A percentile compares a stretch with the other conserved stretches of the same genome.
Evolutionary conservation across 2,329 filamentous ascomycete genomes (phyloP).

Genomic region (Tolypocladium guangdongense): DNA sequence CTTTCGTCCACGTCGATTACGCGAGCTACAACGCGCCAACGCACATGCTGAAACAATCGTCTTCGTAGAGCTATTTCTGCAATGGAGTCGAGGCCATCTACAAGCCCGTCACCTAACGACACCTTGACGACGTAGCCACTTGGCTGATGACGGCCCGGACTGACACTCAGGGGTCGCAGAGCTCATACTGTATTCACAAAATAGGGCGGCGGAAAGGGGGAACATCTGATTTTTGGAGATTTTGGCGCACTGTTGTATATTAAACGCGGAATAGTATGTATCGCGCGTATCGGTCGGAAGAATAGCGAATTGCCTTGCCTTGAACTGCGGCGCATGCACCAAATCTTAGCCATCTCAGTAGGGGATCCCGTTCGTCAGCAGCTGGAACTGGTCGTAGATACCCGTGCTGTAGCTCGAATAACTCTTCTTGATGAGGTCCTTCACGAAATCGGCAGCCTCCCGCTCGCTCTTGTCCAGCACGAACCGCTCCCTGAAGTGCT

Average conservation of each 20-base stretch:
- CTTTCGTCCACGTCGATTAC: constrained; percentile 59
- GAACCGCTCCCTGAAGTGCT: constrained; percentile 86
- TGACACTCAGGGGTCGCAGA: no score
- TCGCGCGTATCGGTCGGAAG: neutral
- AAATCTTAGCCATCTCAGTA: constrained; percentile 43
- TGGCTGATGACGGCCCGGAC: neutral
- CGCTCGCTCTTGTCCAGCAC: constrained; percentile 84
- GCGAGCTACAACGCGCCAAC: constrained; percentile 51
- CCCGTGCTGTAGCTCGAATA: constrained; percentile 85
- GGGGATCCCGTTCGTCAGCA: constrained; percentile 93
- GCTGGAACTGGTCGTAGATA: constrained; percentile 95
- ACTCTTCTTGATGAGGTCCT: constrained; percentile 79
- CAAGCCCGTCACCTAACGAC: neutral
- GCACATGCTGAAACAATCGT: constrained; percentile 35
- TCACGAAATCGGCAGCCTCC: constrained; percentile 92
- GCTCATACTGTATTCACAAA: no score
- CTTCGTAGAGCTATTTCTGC: constrained; percentile 1
- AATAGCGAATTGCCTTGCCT: neutral
- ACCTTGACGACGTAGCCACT: neutral
- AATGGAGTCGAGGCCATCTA: neutral
- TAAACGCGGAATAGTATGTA: neutral
- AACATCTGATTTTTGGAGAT: neutral
- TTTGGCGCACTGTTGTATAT: neutral
- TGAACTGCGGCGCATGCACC: neutral
- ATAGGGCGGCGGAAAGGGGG: no score